A percentile compares a stretch with the other conserved stretches of the same genome.
Evolutionary conservation across 495 filamentous ascomycete genomes (phyloP).

Genomic region (Penicillium atrosanguineum): DNA sequence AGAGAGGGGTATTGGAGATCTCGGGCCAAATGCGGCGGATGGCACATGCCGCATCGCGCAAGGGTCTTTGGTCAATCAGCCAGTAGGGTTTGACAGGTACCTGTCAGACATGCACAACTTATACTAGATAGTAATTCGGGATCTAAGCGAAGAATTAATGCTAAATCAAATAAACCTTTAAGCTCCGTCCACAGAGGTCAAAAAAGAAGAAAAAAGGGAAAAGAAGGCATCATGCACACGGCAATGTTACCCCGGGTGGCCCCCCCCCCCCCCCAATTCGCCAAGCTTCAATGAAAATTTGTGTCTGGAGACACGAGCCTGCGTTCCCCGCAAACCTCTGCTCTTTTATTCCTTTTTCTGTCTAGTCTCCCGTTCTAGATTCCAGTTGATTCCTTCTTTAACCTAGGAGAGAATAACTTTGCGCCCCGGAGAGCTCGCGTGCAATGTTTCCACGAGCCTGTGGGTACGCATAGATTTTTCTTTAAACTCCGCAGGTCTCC

Average conservation of each 20-base stretch:
- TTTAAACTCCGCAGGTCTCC: constrained; percentile 16
- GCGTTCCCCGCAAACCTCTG: constrained; percentile 19
- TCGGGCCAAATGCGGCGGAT: constrained; percentile 12
- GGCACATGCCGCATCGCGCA: constrained; percentile 14
- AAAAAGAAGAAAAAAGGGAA: background rate
- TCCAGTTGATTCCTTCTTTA: constrained; percentile 1
- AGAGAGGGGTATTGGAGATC: background rate
- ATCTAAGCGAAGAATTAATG: too few relatives aligned
- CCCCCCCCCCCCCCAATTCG: background rate
- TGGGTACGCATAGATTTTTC: constrained; percentile 23
- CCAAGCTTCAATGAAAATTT: constrained; percentile 25
- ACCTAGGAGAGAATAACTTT: background rate
- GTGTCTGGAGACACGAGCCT: constrained; percentile 10
- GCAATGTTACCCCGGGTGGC: background rate
- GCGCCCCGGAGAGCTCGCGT: constrained; percentile 19
- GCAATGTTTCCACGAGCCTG: constrained; percentile 18
- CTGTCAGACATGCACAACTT: background rate
- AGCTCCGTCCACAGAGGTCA: background rate
- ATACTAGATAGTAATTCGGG: too few relatives aligned
- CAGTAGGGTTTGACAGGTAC: background rate
- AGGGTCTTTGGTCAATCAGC: constrained; percentile 8
- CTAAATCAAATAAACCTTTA: too few relatives aligned
- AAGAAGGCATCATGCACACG: background rate
- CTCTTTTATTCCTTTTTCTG: constrained; percentile 8
- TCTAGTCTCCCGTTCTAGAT: constrained; percentile 8